phyloP scores from a whole-genome alignment of 106 monocot genomes.

The Cymbidium sinense region DNA sequence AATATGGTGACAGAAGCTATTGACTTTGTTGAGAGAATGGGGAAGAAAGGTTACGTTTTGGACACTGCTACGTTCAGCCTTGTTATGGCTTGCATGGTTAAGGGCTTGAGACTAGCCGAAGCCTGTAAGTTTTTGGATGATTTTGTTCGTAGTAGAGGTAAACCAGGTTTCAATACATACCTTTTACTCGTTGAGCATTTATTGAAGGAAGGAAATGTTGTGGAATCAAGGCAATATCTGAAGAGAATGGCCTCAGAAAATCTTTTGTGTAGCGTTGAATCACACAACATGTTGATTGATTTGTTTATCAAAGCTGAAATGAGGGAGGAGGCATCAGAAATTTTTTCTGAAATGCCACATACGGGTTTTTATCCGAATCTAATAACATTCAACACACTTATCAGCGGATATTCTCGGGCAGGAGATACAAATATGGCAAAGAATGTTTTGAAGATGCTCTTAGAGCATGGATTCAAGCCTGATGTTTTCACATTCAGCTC shows the following conservation, averaged over 20 bases:
- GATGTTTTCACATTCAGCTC: conserved; percentile 83
- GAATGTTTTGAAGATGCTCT: conserved; percentile 70
- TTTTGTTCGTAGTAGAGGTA: conserved; percentile 60
- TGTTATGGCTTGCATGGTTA: conserved; percentile 44
- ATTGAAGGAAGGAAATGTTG: conserved; percentile 27
- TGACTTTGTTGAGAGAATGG: conserved; percentile 43
- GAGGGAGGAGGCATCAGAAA: conserved; percentile 53
- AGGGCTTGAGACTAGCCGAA: conserved; percentile 29
- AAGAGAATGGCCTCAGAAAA: conserved; percentile 32
- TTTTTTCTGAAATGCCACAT: conserved; percentile 43
- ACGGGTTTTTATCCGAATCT: conserved; percentile 54
- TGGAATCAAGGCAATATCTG: conserved; percentile 33
- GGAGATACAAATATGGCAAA: conserved; percentile 42
- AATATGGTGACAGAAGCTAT: conserved; percentile 41
- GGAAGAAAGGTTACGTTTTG: conserved; percentile 35
- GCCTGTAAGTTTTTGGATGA: conserved; percentile 45
- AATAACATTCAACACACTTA: conserved; percentile 78
- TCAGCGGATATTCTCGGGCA: conserved; percentile 51
- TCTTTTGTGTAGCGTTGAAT: conserved; percentile 48
- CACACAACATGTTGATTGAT: conserved; percentile 80
- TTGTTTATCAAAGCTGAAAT: conserved; percentile 50
- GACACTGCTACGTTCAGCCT: conserved; percentile 39
- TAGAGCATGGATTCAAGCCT: conserved; percentile 62
- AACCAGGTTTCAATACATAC: conserved; percentile 65
- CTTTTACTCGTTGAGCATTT: conserved; percentile 29